phyloP scores from a whole-genome alignment of 805 yeast genomes.

The Wickerhamomyces subpelliculosus region DNA sequence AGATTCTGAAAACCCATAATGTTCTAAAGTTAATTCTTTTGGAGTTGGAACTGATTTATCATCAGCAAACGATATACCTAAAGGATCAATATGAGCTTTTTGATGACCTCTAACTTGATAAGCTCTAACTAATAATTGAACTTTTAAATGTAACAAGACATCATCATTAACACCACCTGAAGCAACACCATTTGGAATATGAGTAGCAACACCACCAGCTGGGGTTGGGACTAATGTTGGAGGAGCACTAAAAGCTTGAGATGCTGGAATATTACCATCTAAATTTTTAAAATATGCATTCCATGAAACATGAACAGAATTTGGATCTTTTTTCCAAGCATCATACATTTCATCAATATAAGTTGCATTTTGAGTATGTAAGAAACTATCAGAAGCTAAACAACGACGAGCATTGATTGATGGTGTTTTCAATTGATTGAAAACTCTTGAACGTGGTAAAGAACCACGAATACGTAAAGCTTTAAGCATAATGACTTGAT shows the following conservation, averaged over 20 bases:
- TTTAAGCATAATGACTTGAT: not conserved
- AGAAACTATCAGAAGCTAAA: constrained; percentile 52
- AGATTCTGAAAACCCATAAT: constrained; percentile 83
- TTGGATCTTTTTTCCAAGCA: constrained; percentile 89
- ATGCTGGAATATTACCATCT: constrained; percentile 61
- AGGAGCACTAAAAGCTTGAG: constrained; percentile 82
- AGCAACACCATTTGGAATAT: constrained; percentile 37
- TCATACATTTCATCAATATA: constrained; percentile 97
- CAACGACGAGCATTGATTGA: not conserved
- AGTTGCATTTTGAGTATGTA: constrained; percentile 78
- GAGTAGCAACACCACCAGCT: constrained; percentile 65
- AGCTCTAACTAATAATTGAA: constrained; percentile 94
- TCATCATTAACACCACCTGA: constrained; percentile 38
- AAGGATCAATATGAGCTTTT: constrained; percentile 93
- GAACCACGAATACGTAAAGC: constrained; percentile 17
- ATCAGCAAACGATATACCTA: constrained; percentile 81
- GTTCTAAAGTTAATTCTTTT: constrained; percentile 82
- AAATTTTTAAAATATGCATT: constrained; percentile 92
- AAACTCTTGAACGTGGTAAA: constrained; percentile 17
- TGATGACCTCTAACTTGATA: constrained; percentile 98
- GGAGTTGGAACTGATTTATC: constrained; percentile 50
- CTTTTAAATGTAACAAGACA: constrained; percentile 84
- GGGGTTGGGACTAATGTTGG: constrained; percentile 84
- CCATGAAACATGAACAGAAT: constrained; percentile 93
- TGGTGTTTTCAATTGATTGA: constrained; percentile 8